Percentiles rank a stretch among this genome's conserved stretches.
These are phyloP conservation scores for Mycosphaerella sp. DNA, from an alignment of 2,329 filamentous ascomycete species.

Conservation along the genomic window DNA sequence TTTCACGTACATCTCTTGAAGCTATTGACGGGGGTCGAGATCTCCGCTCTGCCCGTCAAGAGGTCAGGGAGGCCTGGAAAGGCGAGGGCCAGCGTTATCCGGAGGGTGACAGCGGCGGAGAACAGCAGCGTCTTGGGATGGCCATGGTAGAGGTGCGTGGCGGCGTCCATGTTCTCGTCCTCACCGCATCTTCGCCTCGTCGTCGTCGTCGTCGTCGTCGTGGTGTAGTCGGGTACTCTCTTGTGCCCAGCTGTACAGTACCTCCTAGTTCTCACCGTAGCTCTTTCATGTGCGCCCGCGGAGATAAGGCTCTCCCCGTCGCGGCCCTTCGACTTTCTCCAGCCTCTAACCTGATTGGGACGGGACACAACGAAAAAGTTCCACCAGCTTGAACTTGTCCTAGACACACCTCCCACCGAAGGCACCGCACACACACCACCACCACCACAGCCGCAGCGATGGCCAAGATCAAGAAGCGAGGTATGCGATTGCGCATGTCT, in stretches of 20 bases:
- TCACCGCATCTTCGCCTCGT: conserved; percentile 14
- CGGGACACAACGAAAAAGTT: neutral
- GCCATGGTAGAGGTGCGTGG: conserved; percentile 28
- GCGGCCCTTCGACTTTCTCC: neutral
- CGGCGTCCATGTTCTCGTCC: conserved; percentile 17
- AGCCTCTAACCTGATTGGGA: too few species aligned
- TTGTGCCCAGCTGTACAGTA: neutral
- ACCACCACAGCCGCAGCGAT: conserved; percentile 38
- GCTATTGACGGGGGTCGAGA: conserved; percentile 94
- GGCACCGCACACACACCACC: neutral
- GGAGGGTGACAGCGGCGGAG: conserved; percentile 66
- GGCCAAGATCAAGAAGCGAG: conserved; percentile 86
- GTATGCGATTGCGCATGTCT: conserved; percentile 35
- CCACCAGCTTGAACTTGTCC: neutral
- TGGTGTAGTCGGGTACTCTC: neutral
- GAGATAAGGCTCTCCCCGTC: neutral
- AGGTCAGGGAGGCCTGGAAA: conserved; percentile 81
- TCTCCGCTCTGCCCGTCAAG: conserved; percentile 84
- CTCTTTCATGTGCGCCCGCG: neutral
- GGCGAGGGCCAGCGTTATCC: conserved; percentile 69
- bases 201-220: neutral
- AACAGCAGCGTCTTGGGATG: conserved; percentile 59
- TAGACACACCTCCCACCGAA: too few species aligned
- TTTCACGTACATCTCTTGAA: conserved; percentile 79
- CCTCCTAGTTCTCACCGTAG: neutral